Conservation (phyloP, 1,284 basidiomycete genomes). For the Puccinia polysora region DNA sequence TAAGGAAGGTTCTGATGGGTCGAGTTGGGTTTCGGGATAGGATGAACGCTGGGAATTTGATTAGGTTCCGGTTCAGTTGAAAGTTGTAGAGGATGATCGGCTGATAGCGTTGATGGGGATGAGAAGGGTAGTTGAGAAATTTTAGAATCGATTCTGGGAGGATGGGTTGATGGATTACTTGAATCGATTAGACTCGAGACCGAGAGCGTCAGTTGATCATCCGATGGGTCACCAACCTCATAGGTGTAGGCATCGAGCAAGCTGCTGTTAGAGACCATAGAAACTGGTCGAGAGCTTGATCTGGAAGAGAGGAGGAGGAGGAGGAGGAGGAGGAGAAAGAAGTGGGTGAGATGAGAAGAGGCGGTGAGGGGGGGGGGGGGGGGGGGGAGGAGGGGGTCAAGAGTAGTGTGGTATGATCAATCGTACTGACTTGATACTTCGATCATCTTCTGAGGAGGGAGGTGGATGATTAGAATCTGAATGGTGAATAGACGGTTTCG, state of each 20-base stretch:
- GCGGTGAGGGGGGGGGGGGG: background rate
- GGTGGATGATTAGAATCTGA: background rate
- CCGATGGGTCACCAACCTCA: background rate
- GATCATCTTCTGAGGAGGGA: constrained; percentile 21
- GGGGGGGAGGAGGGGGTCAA: background rate
- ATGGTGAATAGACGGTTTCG: background rate
- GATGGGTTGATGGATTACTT: too few species aligned
- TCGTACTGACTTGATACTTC: constrained; percentile 1
- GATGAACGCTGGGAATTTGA: background rate
- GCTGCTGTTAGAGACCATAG: constrained; percentile 28
- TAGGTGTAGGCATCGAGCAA: constrained; percentile 32
- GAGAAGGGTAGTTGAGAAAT: too few species aligned
- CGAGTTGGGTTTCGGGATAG: background rate
- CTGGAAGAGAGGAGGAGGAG: background rate
- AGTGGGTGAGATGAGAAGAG: background rate
- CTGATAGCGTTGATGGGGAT: too few species aligned
- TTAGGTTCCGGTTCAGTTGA: background rate
- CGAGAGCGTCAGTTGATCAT: background rate
- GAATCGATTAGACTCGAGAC: too few species aligned
- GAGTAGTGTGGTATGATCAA: background rate
- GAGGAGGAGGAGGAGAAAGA: background rate
- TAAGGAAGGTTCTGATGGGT: background rate
- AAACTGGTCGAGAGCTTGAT: constrained; percentile 15
- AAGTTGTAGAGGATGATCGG: background rate
- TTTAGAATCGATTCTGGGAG: too few species aligned